Evolutionary conservation across 225 moss, liverwort and hornwort genomes (phyloP).

Genomic region (Pleurozium schreberi): DNA sequence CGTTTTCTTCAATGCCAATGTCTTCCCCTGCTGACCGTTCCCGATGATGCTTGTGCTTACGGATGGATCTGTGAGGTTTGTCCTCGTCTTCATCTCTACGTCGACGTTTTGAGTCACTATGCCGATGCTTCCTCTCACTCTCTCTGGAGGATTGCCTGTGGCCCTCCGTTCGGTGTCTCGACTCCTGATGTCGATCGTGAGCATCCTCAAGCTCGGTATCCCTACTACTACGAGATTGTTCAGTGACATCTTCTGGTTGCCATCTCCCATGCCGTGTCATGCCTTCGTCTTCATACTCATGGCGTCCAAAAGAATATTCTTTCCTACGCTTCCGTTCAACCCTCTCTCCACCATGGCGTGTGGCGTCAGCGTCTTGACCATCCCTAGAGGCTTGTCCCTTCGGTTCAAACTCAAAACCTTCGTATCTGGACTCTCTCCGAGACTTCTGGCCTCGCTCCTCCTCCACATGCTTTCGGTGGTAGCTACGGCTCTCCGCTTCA

Average conservation of each 20-base stretch:
- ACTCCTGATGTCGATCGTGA: constrained; percentile 9
- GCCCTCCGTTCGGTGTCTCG: constrained; percentile 8
- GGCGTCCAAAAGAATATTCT: neutral
- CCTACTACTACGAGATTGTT: constrained; percentile 2
- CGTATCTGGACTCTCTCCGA: constrained; percentile 14
- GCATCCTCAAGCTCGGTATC: neutral
- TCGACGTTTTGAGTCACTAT: constrained; percentile 13
- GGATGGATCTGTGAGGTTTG: constrained; percentile 8
- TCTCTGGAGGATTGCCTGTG: neutral
- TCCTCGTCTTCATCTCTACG: constrained; percentile 12
- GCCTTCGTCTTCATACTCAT: constrained; percentile 10
- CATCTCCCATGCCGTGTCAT: constrained; percentile 2
- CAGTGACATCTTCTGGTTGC: neutral
- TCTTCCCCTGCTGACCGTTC: constrained; percentile 12
- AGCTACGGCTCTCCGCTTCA: neutral
- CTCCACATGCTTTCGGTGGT: neutral
- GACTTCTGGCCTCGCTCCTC: constrained; percentile 6
- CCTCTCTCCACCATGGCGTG: neutral
- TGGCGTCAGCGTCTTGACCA: neutral
- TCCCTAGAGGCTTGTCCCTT: neutral
- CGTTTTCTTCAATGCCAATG: neutral
- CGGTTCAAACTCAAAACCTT: constrained; percentile 21
- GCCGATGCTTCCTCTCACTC: constrained; percentile 19
- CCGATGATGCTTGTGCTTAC: constrained; percentile 14
- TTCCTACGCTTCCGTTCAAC: constrained; percentile 8